Evolutionary conservation across 352 stramenopile genomes (phyloP), one percentile per base, ranked within the genome.

Genomic region (Blastocystis sp.): DNA sequence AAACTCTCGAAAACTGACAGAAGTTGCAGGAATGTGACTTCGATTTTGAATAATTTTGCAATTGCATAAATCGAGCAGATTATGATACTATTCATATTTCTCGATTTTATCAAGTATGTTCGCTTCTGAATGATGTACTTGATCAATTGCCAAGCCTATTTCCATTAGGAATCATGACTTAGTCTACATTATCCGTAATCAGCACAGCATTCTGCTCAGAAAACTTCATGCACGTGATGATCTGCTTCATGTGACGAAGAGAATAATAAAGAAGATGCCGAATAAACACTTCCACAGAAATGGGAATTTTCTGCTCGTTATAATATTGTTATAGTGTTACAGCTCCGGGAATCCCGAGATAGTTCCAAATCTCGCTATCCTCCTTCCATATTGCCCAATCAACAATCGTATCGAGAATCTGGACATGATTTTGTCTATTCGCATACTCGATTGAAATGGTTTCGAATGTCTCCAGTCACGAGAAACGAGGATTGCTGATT

Each of bases 401-500:
- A 4, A 80, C 45, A 26, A 80, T 80, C 11, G 53, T 23, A n/a
- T 80, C 43, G 26, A 64, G 53, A 26, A 62, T 80, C 70, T 80
- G 20, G 13, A 13, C 3, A 15, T 34, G 20, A 63, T 15, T 7
- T 11, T 0, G 29, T 23, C 20, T 13, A 39, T 11, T n/a, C 7
- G 2, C 0, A 34, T 64, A 80, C 70, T 18, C 8, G 9, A 3
- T 41, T 80, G 43, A 61, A 80, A 39, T 80, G 70, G 5, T 23
- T 63, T 41, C 70, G 70, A 23, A 80, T 53, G 39, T 80, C 70
- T 3, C 70, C 70, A 3, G 23, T 64, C 1, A 80, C 50, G 13
- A 80, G 45, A 23, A 47, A 63, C 6, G 43, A 80, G 39, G 70
- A 80, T 23, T 80, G 70, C 54, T 80, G 70, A 53, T 80, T 80